phyloP scores from a whole-genome alignment of 352 stramenopile genomes.

The Globisporangium uncinulatum region DNA sequence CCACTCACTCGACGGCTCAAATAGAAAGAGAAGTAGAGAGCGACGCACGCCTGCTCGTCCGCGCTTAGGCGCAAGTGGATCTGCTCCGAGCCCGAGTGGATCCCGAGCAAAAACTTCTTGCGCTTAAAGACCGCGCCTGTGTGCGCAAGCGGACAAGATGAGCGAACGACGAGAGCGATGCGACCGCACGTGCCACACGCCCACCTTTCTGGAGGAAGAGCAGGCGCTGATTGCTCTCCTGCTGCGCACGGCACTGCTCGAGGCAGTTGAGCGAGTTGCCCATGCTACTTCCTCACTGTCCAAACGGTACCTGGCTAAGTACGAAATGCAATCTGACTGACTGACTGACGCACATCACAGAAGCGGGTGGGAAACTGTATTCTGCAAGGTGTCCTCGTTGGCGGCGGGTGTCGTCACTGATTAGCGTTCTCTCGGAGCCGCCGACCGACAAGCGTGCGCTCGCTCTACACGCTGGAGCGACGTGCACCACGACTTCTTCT shows the following conservation, averaged over 20 bases:
- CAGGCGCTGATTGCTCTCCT: conserved; percentile 58
- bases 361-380: conserved; percentile 4
- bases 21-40: background rate
- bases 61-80: conserved; percentile 57
- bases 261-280: conserved; percentile 80
- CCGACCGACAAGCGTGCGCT: background rate
- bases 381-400: background rate
- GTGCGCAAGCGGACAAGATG: background rate
- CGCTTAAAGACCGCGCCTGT: conserved; percentile 61
- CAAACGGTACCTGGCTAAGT: background rate
- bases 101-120: conserved; percentile 70
- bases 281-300: conserved; percentile 19
- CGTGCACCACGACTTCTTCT: background rate
- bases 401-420: conserved; percentile 1
- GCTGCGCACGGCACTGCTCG: conserved; percentile 61
- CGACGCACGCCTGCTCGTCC: conserved; percentile 49
- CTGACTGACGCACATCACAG: background rate
- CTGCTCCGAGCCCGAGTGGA: conserved; percentile 55
- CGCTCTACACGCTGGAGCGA: background rate
- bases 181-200: background rate
- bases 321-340: background rate
- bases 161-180: background rate
- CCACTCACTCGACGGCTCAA: background rate
- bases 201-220: conserved; percentile 72
- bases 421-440: background rate